Base-by-base conservation (phyloP, 2,329 filamentous ascomycete species). In the Calonectria pseudoreteaudii region DNA sequence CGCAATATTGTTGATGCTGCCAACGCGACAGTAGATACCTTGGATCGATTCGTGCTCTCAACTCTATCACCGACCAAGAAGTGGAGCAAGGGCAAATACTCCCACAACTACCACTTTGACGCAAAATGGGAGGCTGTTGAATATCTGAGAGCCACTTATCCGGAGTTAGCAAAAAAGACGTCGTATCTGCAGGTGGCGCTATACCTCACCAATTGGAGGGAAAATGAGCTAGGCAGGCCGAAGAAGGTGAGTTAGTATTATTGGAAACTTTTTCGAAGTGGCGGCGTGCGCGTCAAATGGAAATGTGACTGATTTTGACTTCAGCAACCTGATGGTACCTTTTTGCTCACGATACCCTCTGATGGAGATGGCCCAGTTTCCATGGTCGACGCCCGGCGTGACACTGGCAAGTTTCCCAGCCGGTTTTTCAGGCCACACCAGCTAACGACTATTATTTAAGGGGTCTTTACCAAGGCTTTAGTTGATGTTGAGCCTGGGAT, bases 11-110 rank as follows among this genome's bases (percentile, higher is more conserved):
- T 53, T 14, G 64, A 66, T 26, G 64, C 64, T 7, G 64, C 64
- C 11, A 66, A 53, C 20, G 47, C 64, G 26, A 66, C 64, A 50
- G 10, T 53, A 18, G 64, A 66, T 38, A 66, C 64, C 7, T 23
- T 66, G n/a, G 64, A 66, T 30, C 64, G 64, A 28, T 66, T 66
- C n/a, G 64, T 66, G 47, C 47, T 66, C n/a, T 66, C 64, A 23
- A 66, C 64, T 4, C 64, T 66, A 16, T 66, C 64, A 34, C n/a
- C 64, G 5, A 66, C 47, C 1, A 52, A 52, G 44, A 66, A 66
- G 38, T 41, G n/a, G 64, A 66, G 64, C 41, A 52, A 52, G 13
- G 64, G 47, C 1, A 66, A 66, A 34, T 66, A 52, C 23, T 20
- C 64, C 11, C 20, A 66, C 10, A 66, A 66, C 64, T 66, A 18